Conservation (phyloP, 1,284 basidiomycete species). For the Boletus austroedulis region DNA sequence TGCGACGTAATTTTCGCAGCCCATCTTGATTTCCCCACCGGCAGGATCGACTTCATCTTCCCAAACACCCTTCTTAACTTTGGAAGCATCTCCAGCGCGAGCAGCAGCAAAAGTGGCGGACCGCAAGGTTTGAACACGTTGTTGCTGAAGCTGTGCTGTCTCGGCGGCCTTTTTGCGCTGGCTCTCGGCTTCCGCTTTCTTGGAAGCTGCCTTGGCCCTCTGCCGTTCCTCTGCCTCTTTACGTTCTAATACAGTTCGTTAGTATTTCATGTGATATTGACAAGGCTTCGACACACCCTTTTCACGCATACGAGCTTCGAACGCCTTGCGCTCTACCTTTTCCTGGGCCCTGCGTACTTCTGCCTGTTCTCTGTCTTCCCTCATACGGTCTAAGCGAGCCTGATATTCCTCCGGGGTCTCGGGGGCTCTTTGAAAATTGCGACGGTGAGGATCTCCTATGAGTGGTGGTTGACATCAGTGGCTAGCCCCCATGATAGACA, state of each 20-base stretch:
- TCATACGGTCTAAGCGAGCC: conserved; percentile 46
- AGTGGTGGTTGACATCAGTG: conserved; percentile 1
- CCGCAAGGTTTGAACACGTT: conserved; percentile 52
- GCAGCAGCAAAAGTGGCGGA: conserved; percentile 63
- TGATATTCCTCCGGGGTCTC: conserved; percentile 52
- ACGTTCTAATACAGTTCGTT: conserved; percentile 37
- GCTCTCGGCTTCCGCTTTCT: conserved; percentile 53
- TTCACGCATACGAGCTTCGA: conserved; percentile 29
- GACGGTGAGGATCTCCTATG: conserved; percentile 23
- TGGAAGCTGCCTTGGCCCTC: conserved; percentile 50
- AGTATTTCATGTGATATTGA: conserved; percentile 11
- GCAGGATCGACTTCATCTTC: conserved; percentile 66
- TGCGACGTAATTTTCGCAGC: conserved; percentile 52
- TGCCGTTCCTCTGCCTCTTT: conserved; percentile 55
- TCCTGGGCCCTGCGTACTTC: conserved; percentile 46
- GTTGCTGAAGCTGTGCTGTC: conserved; percentile 44
- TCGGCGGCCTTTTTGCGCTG: conserved; percentile 51
- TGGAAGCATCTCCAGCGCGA: conserved; percentile 47
- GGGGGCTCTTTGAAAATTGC: conserved; percentile 17
- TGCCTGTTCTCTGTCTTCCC: conserved; percentile 54
- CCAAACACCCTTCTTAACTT: conserved; percentile 63
- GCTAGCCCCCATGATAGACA: conserved; percentile 12
- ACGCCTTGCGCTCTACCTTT: conserved; percentile 54
- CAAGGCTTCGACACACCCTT: conserved; percentile 19
- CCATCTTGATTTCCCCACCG: conserved; percentile 61